These are phyloP conservation scores for Letharia columbiana DNA, from an alignment of 495 filamentous ascomycete genomes.

Conservation along the genomic window DNA sequence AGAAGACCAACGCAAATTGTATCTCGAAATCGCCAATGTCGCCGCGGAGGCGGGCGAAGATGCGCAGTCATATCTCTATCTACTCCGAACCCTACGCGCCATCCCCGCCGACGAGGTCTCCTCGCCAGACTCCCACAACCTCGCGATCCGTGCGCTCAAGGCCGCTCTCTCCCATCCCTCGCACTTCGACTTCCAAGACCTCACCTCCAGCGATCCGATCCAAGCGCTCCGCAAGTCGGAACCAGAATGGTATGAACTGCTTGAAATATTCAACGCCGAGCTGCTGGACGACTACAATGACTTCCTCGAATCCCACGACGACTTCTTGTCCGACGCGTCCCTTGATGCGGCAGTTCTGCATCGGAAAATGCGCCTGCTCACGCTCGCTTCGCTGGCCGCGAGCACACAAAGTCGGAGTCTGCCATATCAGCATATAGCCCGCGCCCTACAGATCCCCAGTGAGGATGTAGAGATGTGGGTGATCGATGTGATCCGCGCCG, in stretches of 20 bases:
- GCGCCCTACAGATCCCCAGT: conserved; percentile 66
- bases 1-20: conserved; percentile 74
- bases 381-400: conserved; percentile 81
- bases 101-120: conserved; percentile 66
- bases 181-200: conserved; percentile 90
- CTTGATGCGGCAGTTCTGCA: conserved; percentile 55
- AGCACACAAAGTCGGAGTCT: conserved; percentile 72
- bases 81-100: conserved; percentile 73
- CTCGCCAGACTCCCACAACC: conserved; percentile 62
- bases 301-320: conserved; percentile 61
- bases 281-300: conserved; percentile 90
- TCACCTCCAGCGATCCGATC: conserved; percentile 76
- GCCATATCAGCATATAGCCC: conserved; percentile 72
- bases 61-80: conserved; percentile 70
- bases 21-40: conserved; percentile 65
- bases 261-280: conserved; percentile 91
- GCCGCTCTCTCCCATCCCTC: conserved; percentile 63
- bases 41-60: conserved; percentile 69
- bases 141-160: conserved; percentile 77
- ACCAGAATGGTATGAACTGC: conserved; percentile 73
- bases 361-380: conserved; percentile 91
- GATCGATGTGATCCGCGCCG: conserved; percentile 92
- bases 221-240: conserved; percentile 79
- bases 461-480: conserved; percentile 96
- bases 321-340: conserved; percentile 65